phyloP scores from a whole-genome alignment of 2,329 filamentous ascomycete genomes.

The Lachnellula suecica region DNA sequence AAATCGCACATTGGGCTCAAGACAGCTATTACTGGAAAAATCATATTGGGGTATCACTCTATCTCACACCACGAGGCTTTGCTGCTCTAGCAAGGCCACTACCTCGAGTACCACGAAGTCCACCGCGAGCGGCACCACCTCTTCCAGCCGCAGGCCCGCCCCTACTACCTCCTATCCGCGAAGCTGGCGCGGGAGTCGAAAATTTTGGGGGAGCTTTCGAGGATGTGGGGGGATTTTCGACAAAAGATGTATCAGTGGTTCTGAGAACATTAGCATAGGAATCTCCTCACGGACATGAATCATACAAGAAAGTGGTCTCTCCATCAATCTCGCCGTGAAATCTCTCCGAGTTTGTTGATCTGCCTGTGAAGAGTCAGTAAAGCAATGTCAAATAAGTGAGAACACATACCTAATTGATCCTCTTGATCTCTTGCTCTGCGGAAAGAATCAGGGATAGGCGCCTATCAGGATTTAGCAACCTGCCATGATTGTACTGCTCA shows the following conservation, averaged over 20 bases:
- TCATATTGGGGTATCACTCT: conserved; percentile 19
- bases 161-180: conserved; percentile 25
- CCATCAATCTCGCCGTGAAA: conserved; percentile 45
- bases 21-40: neutral
- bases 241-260: conserved; percentile 88
- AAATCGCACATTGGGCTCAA: neutral
- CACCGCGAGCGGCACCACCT: conserved; percentile 31
- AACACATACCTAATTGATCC: conserved; percentile 45
- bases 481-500: no score
- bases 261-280: conserved; percentile 41
- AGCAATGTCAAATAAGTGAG: no score
- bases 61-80: conserved; percentile 29
- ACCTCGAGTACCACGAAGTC: conserved; percentile 30
- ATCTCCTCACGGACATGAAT: neutral
- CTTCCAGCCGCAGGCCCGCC: conserved; percentile 28
- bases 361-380: conserved; percentile 20
- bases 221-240: conserved; percentile 73
- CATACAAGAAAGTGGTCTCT: conserved; percentile 83
- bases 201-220: conserved; percentile 48
- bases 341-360: conserved; percentile 36
- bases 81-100: conserved; percentile 35
- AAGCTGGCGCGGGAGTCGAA: conserved; percentile 31
- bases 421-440: conserved; percentile 61
- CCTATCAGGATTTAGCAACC: conserved; percentile 46
- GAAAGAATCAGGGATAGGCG: conserved; percentile 82